Evolutionary conservation across 805 yeast species (phyloP).

Genomic region (Wickerhamiella occidentalis): DNA sequence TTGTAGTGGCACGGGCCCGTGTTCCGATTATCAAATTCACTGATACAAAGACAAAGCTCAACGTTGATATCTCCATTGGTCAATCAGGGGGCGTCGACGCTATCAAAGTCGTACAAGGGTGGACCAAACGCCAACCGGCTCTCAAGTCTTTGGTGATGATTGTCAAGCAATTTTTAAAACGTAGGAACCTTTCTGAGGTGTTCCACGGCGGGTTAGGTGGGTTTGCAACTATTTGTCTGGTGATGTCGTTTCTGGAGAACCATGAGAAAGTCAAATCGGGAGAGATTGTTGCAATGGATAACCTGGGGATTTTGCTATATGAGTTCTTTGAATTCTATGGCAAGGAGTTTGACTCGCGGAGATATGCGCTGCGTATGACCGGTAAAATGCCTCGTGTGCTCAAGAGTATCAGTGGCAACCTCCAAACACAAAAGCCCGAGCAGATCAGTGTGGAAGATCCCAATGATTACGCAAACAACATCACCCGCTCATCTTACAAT

Average conservation of each 20-base stretch:
- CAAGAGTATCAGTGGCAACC: slow-evolving; percentile 41
- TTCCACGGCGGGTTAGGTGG: slow-evolving; percentile 94
- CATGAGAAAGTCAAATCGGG: slow-evolving; percentile 68
- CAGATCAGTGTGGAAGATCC: slow-evolving; percentile 79
- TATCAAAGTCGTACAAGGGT: slow-evolving; percentile 59
- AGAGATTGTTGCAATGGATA: slow-evolving; percentile 54
- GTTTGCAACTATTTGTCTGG: slow-evolving; percentile 79
- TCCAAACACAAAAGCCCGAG: slow-evolving; percentile 39
- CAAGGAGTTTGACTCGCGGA: slow-evolving; percentile 72
- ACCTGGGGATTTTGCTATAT: slow-evolving; percentile 72
- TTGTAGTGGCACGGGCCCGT: slow-evolving; percentile 78
- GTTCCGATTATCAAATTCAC: slow-evolving; percentile 91
- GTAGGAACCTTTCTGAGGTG: slow-evolving; percentile 70
- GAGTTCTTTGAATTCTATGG: slow-evolving; percentile 93
- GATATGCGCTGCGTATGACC: slow-evolving; percentile 53
- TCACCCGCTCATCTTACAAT: slow-evolving; percentile 75
- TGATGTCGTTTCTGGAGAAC: slow-evolving; percentile 58
- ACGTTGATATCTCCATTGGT: slow-evolving; percentile 85
- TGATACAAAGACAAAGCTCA: slow-evolving; percentile 56
- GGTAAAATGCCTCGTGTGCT: slow-evolving; percentile 48
- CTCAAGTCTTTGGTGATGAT: slow-evolving; percentile 70
- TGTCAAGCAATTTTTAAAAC: slow-evolving; percentile 71
- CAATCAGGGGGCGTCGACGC: slow-evolving; percentile 64
- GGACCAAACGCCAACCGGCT: slow-evolving; percentile 68
- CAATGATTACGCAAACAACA: slow-evolving; percentile 68